These are phyloP conservation scores for Fusarium sp. DNA, from an alignment of 2,329 filamentous ascomycete genomes.

Conservation along the genomic window DNA sequence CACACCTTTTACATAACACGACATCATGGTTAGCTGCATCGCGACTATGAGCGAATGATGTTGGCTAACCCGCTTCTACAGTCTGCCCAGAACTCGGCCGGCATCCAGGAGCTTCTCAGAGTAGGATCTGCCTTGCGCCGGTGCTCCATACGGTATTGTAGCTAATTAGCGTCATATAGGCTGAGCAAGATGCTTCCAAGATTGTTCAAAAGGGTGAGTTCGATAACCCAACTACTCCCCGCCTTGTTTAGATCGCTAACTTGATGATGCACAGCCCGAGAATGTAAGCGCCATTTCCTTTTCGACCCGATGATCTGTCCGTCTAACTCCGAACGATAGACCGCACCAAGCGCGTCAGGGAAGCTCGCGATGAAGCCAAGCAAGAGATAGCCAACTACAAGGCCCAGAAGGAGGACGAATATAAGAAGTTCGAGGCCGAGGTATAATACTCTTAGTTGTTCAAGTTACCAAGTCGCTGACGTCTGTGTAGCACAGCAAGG, in stretches of 20 bases:
- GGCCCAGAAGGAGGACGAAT: constrained; percentile 90
- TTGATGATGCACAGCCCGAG: constrained; percentile 71
- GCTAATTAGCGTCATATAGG: constrained; percentile 62
- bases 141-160: not conserved
- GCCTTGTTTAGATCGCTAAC: constrained; percentile 46
- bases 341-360: constrained; percentile 96
- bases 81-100: constrained; percentile 98
- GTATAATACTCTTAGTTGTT: constrained; percentile 50
- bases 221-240: constrained; percentile 12
- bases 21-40: constrained; percentile 41
- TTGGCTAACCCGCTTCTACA: constrained; percentile 56
- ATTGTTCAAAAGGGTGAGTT: constrained; percentile 93
- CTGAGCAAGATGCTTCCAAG: constrained; percentile 98
- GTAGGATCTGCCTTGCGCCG: constrained; percentile 65
- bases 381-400: constrained; percentile 97
- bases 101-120: constrained; percentile 98
- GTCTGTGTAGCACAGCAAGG: constrained; percentile 80
- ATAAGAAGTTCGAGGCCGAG: constrained; percentile 90
- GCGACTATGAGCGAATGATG: constrained; percentile 23
- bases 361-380: constrained; percentile 95
- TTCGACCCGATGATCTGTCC: constrained; percentile 1
- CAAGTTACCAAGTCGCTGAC: constrained; percentile 6
- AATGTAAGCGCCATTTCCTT: constrained; percentile 73
- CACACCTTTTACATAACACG: constrained; percentile 4
- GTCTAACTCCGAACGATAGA: constrained; percentile 42